Conservation (phyloP, 306 rosid genomes). For the Coriaria nepalensis region DNA sequence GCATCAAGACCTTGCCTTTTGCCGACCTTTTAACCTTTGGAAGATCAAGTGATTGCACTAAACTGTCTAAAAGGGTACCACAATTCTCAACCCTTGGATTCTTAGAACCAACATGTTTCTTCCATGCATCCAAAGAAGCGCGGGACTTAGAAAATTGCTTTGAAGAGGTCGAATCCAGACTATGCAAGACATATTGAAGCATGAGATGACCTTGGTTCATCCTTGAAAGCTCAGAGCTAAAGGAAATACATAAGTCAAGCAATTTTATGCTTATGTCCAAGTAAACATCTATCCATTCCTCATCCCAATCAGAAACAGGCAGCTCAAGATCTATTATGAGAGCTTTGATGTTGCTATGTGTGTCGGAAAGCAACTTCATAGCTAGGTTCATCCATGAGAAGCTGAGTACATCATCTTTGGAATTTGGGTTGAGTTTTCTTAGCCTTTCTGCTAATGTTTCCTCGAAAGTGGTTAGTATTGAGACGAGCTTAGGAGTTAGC, state of each 20-base stretch:
- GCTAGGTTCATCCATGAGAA: constrained; percentile 77
- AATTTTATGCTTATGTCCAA: constrained; percentile 63
- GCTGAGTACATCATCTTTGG: constrained; percentile 50
- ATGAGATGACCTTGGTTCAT: constrained; percentile 52
- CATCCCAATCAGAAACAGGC: constrained; percentile 68
- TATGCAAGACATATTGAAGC: constrained; percentile 49
- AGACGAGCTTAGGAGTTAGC: constrained; percentile 35
- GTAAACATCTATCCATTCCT: constrained; percentile 78
- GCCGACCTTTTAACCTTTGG: constrained; percentile 77
- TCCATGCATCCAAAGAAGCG: constrained; percentile 63
- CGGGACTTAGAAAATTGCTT: constrained; percentile 31
- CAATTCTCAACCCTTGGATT: constrained; percentile 45
- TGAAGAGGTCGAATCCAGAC: constrained; percentile 36
- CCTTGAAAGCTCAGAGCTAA: constrained; percentile 71
- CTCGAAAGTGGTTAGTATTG: constrained; percentile 43
- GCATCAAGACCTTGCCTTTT: constrained; percentile 73
- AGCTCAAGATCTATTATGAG: constrained; percentile 49
- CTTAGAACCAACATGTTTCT: constrained; percentile 29
- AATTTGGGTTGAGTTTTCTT: constrained; percentile 42
- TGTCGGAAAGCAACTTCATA: constrained; percentile 44
- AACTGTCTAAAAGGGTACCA: constrained; percentile 37
- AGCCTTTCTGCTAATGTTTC: constrained; percentile 51
- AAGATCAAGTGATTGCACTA: constrained; percentile 48
- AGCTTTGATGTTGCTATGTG: constrained; percentile 39
- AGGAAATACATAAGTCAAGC: constrained; percentile 63